These are phyloP conservation scores for Colletotrichum sp. DNA, from an alignment of 2,329 filamentous ascomycete genomes.

Conservation along the genomic window DNA sequence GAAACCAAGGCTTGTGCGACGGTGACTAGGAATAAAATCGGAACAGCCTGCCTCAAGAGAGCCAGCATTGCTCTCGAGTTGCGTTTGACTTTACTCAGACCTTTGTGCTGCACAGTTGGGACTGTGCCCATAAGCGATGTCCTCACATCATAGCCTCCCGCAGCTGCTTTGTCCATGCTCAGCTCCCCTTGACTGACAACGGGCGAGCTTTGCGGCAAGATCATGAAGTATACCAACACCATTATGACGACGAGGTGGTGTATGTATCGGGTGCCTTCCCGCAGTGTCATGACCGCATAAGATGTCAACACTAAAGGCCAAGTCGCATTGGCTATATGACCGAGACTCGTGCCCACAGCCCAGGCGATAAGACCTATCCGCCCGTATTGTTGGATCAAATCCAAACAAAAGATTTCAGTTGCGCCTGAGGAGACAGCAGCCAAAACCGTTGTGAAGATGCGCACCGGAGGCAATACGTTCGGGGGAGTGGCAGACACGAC, in stretches of 20 bases:
- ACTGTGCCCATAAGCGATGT: no score
- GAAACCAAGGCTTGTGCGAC: constrained; percentile 28
- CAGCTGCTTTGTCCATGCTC: no score
- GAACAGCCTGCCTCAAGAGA: constrained; percentile 18
- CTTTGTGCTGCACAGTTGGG: no score
- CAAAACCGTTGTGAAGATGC: constrained; percentile 32
- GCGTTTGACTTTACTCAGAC: constrained; percentile 33
- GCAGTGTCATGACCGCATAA: constrained; percentile 29
- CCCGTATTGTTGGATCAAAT: constrained; percentile 33
- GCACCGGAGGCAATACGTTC: constrained; percentile 34
- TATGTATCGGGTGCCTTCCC: constrained; percentile 30
- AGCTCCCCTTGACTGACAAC: no score
- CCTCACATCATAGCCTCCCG: no score
- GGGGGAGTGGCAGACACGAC: constrained; percentile 33
- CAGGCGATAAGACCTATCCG: constrained; percentile 37
- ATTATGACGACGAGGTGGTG: constrained; percentile 30
- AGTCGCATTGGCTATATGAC: constrained; percentile 30
- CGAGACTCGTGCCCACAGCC: constrained; percentile 37
- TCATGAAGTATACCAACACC: constrained; percentile 30
- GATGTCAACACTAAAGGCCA: constrained; percentile 34
- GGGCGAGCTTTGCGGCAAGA: constrained; percentile 27
- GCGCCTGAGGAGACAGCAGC: constrained; percentile 32
- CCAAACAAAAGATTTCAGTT: constrained; percentile 36
- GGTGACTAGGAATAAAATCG: constrained; percentile 28
- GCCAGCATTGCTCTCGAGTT: constrained; percentile 21